These are phyloP conservation scores for Penicillium brasilianum DNA, from an alignment of 2,329 filamentous ascomycete genomes.

Conservation along the genomic window DNA sequence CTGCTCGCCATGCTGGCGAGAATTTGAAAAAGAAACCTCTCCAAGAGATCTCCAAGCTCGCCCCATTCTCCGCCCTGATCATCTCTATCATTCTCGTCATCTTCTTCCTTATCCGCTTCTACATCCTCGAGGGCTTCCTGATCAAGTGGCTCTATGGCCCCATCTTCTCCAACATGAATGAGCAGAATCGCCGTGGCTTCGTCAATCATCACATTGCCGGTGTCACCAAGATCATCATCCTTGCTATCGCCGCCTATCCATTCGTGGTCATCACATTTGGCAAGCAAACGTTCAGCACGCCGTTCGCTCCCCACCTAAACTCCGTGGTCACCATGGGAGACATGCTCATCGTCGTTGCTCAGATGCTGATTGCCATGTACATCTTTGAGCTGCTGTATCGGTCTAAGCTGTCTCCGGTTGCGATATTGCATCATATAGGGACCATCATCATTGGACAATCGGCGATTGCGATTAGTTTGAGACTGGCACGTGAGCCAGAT, in stretches of 20 bases:
- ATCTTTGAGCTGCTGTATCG: constrained; percentile 54
- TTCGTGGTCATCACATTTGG: constrained; percentile 48
- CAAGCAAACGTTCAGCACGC: constrained; percentile 38
- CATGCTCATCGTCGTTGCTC: constrained; percentile 45
- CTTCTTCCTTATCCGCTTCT: constrained; percentile 50
- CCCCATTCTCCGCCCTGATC: constrained; percentile 34
- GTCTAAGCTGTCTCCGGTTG: constrained; percentile 47
- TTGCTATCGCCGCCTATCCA: constrained; percentile 49
- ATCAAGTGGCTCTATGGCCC: constrained; percentile 42
- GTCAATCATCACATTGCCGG: constrained; percentile 56
- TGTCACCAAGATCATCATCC: constrained; percentile 47
- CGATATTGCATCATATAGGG: constrained; percentile 49
- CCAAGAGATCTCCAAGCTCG: constrained; percentile 32
- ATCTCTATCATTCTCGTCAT: constrained; percentile 34
- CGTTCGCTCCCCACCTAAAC: constrained; percentile 31
- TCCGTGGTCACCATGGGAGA: constrained; percentile 48
- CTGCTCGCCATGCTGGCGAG: background rate
- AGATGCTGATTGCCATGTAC: constrained; percentile 54
- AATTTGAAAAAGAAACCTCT: constrained; percentile 10
- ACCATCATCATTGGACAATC: constrained; percentile 50
- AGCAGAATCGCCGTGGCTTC: constrained; percentile 47
- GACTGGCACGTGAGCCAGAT: constrained; percentile 35
- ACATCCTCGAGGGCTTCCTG: constrained; percentile 50
- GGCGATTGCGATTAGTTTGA: constrained; percentile 48
- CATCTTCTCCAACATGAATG: constrained; percentile 44